Percentiles rank a stretch among this genome's conserved stretches.
phyloP scores from a whole-genome alignment of 148 eudicot species.

The Dysphania ambrosioides region DNA sequence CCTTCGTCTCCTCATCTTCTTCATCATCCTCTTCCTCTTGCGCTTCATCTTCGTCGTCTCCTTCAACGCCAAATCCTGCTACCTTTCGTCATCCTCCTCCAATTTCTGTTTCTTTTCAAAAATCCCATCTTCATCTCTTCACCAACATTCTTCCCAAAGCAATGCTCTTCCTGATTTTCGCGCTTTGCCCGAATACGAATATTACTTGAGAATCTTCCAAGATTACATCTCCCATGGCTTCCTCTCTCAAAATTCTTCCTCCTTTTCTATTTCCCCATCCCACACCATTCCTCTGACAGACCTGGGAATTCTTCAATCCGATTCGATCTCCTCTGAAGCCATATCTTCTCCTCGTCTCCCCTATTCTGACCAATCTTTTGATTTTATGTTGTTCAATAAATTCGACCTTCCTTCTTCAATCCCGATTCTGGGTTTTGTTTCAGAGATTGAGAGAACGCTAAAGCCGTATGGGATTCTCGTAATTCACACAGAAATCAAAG shows the following conservation, averaged over 20 bases:
- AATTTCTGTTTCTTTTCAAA: conserved; percentile 66
- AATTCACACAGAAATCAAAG: conserved; percentile 59
- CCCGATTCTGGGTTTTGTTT: conserved; percentile 34
- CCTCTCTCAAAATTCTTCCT: conserved; percentile 36
- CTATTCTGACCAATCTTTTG: conserved; percentile 39
- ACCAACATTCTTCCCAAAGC: background rate
- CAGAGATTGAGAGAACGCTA: conserved; percentile 49
- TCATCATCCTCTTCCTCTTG: conserved; percentile 2
- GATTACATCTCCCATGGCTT: conserved; percentile 52
- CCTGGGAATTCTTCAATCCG: conserved; percentile 1
- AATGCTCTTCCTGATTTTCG: background rate
- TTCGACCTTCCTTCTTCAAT: conserved; percentile 17
- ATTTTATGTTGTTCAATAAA: conserved; percentile 52
- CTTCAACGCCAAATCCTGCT: conserved; percentile 6
- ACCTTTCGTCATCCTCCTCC: conserved; percentile 7
- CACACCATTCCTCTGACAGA: conserved; percentile 25
- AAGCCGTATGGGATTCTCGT: conserved; percentile 72
- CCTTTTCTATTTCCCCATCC: background rate
- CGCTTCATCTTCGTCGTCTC: conserved; percentile 5
- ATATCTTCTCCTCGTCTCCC: conserved; percentile 22
- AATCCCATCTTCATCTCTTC: background rate
- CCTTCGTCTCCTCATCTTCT: conserved; percentile 8
- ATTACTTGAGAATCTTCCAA: conserved; percentile 56
- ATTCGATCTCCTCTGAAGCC: background rate
- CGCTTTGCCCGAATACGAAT: conserved; percentile 25